Base-by-base conservation (phyloP, 257 asterid genomes). In the Primulina huaijiensis region DNA sequence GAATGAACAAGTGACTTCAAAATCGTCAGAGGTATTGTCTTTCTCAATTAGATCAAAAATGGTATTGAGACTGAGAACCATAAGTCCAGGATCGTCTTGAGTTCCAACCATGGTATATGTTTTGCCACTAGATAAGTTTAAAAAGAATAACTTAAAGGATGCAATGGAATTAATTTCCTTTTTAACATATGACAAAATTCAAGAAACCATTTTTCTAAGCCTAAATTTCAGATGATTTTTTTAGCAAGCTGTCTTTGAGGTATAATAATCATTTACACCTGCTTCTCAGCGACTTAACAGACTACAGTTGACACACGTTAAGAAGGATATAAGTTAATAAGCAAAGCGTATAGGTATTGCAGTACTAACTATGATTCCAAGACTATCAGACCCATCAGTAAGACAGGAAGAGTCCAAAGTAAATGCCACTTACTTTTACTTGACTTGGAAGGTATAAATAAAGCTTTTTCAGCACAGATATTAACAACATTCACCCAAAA, bases 61-160 rank as follows among this genome's bases (percentile, higher is more conserved):
- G 20, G 98, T 88, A 67, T 89, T 83, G 72, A 92, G 85, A 85
- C 98, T 87, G 76, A 92, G 92, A 85, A 92, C 96, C 98, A 92
- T 92, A 71, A 92, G 97, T 65, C 98, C 98, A 62, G 97, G 96
- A 72, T 92, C 98, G 74, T 78, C 89, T 82, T 62, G 82, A 69
- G 90, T 89, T 77, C 98, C 97, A 79, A 86, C 98, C 98, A 92
- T 92, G 64, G 97, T 88, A 69, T 92, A 90, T 62, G 98, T 92
- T 81, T 92, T 92, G 74, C 98, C 98, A n/a, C 97, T 90, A 89
- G 57, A 65, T 67, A 72, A 70, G 33, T 31, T 60, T 37, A 11
- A 64, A 59, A 70, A 38, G 8, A 35, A 30, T 63, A 6, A 55
- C 60, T 75, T 72, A 29, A 20, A 65, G 74, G 53, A 33, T 61